phyloP scores from a whole-genome alignment of 2,329 filamentous ascomycete species.

The Penicillium sp. region DNA sequence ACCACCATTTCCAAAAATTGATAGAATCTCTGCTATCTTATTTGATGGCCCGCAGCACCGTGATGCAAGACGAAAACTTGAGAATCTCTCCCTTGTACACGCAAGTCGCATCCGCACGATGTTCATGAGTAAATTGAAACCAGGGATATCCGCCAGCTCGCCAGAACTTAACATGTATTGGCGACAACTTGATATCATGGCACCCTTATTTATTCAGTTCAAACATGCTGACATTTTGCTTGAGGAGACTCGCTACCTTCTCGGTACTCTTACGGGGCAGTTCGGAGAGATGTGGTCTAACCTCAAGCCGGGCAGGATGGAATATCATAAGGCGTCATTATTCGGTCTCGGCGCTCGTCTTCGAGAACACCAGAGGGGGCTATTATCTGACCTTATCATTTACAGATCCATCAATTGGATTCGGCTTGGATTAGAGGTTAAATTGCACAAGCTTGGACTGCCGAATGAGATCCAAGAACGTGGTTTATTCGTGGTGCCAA shows the following conservation, averaged over 20 bases:
- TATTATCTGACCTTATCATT: constrained; percentile 2
- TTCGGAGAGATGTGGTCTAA: constrained; percentile 8
- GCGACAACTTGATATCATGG: constrained; percentile 34
- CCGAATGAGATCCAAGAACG: constrained; percentile 17
- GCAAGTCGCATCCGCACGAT: constrained; percentile 3
- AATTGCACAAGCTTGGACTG: constrained; percentile 18
- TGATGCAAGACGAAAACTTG: not conserved
- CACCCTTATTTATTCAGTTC: constrained; percentile 26
- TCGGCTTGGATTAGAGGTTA: constrained; percentile 27
- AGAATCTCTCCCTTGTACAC: not conserved
- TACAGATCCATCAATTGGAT: constrained; percentile 29
- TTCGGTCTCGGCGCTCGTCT: not conserved
- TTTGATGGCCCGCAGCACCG: not conserved
- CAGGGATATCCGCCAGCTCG: not conserved
- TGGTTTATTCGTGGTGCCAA: constrained; percentile 19
- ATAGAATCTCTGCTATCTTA: not conserved
- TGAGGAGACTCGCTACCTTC: constrained; percentile 16
- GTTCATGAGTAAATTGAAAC: constrained; percentile 16
- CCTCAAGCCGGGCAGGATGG: not conserved
- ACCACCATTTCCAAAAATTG: not conserved
- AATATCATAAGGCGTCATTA: not conserved
- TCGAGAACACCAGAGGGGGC: constrained; percentile 8
- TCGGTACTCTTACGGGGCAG: constrained; percentile 8
- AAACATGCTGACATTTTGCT: constrained; percentile 1
- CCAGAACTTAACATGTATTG: constrained; percentile 26